These are phyloP conservation scores for Takakia lepidozioides DNA, from an alignment of 225 moss, liverwort and hornwort genomes.

Conservation along the genomic window DNA sequence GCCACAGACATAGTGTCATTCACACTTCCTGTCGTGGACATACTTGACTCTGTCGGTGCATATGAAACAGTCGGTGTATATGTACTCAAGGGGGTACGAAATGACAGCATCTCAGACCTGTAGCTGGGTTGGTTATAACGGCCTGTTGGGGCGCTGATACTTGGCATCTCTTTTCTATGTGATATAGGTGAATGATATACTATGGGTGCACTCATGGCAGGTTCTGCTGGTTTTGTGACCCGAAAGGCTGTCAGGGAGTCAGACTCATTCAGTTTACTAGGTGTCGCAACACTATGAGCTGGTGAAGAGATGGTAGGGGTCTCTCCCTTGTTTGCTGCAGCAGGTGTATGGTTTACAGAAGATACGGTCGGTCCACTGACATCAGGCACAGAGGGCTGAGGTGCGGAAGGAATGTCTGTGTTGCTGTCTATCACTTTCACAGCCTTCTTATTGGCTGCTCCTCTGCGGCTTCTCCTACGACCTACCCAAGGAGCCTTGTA, in stretches of 20 bases:
- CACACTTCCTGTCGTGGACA: conserved; percentile 10
- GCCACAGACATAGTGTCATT: conserved; percentile 20
- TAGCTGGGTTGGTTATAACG: too few species aligned
- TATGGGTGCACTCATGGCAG: conserved; percentile 15
- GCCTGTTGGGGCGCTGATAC: too few species aligned
- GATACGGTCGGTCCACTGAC: conserved; percentile 9
- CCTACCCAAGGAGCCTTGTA: too few species aligned
- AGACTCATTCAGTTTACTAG: conserved; percentile 6
- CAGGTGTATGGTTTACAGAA: conserved; percentile 16
- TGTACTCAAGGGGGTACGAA: too few species aligned
- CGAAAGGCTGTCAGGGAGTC: too few species aligned
- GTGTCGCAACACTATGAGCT: conserved; percentile 2
- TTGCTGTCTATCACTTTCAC: too few species aligned
- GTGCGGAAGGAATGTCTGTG: too few species aligned
- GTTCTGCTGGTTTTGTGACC: conserved; percentile 8
- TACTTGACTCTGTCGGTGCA: conserved; percentile 23
- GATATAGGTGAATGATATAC: conserved; percentile 1
- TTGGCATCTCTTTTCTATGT: too few species aligned
- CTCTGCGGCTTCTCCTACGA: too few species aligned
- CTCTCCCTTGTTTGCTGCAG: conserved; percentile 23
- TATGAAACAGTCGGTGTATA: conserved; percentile 25
- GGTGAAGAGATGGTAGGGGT: conserved; percentile 26
- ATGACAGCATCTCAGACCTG: too few species aligned
- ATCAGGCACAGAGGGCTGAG: conserved; percentile 7
- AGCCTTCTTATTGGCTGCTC: too few species aligned